Conservation (phyloP, 495 filamentous ascomycete genomes). For the Venustampulla echinocandica region DNA sequence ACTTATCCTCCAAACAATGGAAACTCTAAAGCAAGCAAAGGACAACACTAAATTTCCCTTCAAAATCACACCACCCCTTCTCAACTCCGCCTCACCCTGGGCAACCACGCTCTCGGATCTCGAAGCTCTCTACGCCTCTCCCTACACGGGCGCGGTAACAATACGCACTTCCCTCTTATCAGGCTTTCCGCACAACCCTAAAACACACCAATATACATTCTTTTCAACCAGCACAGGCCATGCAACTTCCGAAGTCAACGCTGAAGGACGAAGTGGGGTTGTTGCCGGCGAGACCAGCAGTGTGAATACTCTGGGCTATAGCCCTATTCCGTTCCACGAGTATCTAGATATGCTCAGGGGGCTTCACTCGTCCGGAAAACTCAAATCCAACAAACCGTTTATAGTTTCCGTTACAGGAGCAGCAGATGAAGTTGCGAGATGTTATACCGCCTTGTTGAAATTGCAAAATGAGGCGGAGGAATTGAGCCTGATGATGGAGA, state of each 20-base stretch:
- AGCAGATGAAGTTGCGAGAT: conserved; percentile 36
- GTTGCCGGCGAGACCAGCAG: conserved; percentile 36
- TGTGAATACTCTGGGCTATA: conserved; percentile 63
- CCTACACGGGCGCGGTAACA: conserved; percentile 59
- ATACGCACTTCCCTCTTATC: conserved; percentile 52
- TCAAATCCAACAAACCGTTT: conserved; percentile 39
- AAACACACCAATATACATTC: conserved; percentile 56
- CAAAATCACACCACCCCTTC: conserved; percentile 50
- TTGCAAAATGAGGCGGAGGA: conserved; percentile 3
- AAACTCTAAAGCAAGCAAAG: too few relatives aligned
- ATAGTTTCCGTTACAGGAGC: conserved; percentile 64
- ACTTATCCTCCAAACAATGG: too few relatives aligned
- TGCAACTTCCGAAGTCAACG: conserved; percentile 1
- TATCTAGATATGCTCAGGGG: conserved; percentile 47
- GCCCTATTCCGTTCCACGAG: conserved; percentile 53
- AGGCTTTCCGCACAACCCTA: conserved; percentile 51
- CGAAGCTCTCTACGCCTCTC: conserved; percentile 41
- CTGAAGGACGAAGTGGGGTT: conserved; percentile 2
- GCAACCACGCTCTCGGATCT: conserved; percentile 54
- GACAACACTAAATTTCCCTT: too few relatives aligned
- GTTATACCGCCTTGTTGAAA: conserved; percentile 31
- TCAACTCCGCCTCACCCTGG: conserved; percentile 67
- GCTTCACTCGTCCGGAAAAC: conserved; percentile 25
- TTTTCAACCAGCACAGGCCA: conserved; percentile 45
- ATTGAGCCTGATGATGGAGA: conserved; percentile 49